phyloP scores from a whole-genome alignment of 2,329 filamentous ascomycete species.

The Talaromyces sp. region DNA sequence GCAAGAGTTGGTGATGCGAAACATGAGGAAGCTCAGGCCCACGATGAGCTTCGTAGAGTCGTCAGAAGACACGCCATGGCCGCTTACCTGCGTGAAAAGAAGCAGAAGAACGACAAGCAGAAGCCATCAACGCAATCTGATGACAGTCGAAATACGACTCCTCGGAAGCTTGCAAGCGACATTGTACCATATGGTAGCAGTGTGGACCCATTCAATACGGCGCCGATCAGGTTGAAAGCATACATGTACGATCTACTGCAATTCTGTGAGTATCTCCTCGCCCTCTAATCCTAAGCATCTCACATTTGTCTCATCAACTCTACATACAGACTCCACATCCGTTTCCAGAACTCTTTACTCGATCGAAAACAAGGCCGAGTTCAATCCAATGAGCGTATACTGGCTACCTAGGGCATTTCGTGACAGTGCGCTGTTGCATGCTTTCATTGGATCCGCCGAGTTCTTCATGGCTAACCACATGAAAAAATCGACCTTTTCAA shows the following conservation, averaged over 20 bases:
- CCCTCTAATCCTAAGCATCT: not conserved
- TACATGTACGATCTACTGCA: not conserved
- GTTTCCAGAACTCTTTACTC: not conserved
- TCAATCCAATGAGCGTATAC: not conserved
- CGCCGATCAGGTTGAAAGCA: not conserved
- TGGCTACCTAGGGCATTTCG: not conserved
- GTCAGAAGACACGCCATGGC: not conserved
- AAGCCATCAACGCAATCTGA: not conserved
- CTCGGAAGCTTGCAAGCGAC: not conserved
- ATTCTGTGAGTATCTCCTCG: not conserved
- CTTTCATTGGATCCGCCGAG: not conserved
- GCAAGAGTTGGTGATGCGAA: not conserved
- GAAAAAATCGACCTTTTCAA: not conserved
- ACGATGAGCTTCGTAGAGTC: not conserved
- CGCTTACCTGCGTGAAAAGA: not conserved
- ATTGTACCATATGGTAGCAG: not conserved
- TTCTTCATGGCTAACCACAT: not conserved
- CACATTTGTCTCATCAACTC: not conserved
- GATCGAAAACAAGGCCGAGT: not conserved
- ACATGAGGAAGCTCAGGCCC: too few relatives aligned
- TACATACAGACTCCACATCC: not conserved
- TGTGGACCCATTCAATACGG: not conserved
- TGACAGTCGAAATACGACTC: not conserved
- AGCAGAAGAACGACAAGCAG: not conserved
- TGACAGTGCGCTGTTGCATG: not conserved